Conservation (phyloP, 306 rosid genomes). For the Sophora flavescens region DNA sequence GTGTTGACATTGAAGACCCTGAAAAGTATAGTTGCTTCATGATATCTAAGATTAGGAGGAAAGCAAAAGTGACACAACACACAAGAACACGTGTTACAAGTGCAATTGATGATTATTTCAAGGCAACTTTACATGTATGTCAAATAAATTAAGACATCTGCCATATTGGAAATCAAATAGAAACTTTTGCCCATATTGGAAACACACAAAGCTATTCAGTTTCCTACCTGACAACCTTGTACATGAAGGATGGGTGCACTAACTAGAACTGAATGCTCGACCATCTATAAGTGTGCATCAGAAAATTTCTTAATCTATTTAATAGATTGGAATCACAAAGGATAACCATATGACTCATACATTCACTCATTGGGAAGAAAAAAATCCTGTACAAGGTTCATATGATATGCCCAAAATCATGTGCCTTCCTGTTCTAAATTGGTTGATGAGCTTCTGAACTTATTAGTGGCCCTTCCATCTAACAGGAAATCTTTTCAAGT, state of each 20-base stretch:
- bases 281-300: background rate
- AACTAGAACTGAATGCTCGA: constrained; percentile 33
- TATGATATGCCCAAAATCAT: constrained; percentile 1
- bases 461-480: constrained; percentile 14
- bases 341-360: background rate
- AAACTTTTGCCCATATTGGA: background rate
- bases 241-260: background rate
- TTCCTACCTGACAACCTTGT: constrained; percentile 29
- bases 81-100: background rate
- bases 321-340: background rate
- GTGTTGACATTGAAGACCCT: constrained; percentile 73
- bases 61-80: constrained; percentile 7
- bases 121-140: constrained; percentile 11
- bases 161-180: background rate
- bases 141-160: constrained; percentile 3
- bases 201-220: constrained; percentile 6
- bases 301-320: background rate
- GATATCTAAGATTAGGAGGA: constrained; percentile 32
- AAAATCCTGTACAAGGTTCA: background rate
- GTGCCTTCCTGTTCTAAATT: constrained; percentile 33
- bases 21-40: constrained; percentile 41
- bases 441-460: background rate
- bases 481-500: constrained; percentile 14
- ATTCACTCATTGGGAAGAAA: background rate
- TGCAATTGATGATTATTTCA: constrained; percentile 28